phyloP scores from a whole-genome alignment of 2,329 filamentous ascomycete genomes.

The Aspergillus persii region DNA sequence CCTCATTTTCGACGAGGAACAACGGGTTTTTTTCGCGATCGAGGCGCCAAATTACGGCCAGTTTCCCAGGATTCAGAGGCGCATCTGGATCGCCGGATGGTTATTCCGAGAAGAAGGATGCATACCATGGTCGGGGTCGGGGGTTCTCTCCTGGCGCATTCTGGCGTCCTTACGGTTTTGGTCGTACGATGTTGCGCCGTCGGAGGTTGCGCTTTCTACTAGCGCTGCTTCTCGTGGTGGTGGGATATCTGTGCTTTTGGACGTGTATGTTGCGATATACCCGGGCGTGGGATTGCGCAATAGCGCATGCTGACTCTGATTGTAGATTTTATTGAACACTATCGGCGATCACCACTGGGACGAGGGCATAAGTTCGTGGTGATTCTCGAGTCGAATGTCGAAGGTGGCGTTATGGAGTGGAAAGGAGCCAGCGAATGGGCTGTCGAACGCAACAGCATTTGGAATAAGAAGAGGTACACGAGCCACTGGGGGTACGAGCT shows the following conservation, averaged over 20 bases:
- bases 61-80: constrained; percentile 69
- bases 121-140: constrained; percentile 56
- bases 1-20: constrained; percentile 76
- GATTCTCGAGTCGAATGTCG: constrained; percentile 88
- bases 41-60: constrained; percentile 75
- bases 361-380: constrained; percentile 91
- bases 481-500: constrained; percentile 89
- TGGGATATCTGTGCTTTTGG: constrained; percentile 66
- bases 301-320: constrained; percentile 32
- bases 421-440: constrained; percentile 97
- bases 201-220: constrained; percentile 63
- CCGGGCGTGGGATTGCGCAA: constrained; percentile 2
- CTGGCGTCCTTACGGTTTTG: constrained; percentile 30
- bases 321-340: constrained; percentile 57
- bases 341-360: constrained; percentile 72
- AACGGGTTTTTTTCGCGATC: constrained; percentile 85
- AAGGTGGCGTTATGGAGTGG: constrained; percentile 98
- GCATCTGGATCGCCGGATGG: constrained; percentile 30
- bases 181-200: constrained; percentile 59
- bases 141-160: constrained; percentile 35
- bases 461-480: constrained; percentile 90
- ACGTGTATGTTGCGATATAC: constrained; percentile 60
- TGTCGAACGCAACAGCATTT: constrained; percentile 91
- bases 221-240: constrained; percentile 58
- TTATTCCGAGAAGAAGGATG: constrained; percentile 69